These are phyloP conservation scores for Xylariaceae sp. DNA, from an alignment of 2,329 filamentous ascomycete species.

Conservation along the genomic window DNA sequence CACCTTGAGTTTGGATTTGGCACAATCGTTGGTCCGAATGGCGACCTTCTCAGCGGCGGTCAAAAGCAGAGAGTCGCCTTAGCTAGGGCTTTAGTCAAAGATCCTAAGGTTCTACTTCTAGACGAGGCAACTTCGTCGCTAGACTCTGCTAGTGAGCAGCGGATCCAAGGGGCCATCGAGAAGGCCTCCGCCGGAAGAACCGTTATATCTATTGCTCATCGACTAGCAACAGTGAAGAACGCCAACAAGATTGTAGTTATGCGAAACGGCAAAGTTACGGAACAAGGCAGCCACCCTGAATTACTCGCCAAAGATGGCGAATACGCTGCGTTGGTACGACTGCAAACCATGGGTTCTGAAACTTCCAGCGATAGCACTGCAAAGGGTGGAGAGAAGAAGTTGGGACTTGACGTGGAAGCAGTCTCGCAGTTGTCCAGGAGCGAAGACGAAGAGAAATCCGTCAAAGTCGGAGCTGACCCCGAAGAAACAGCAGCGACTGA, in stretches of 20 bases:
- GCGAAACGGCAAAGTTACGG: constrained; percentile 53
- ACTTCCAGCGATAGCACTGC: constrained; percentile 27
- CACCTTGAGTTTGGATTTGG: constrained; percentile 42
- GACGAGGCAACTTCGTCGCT: constrained; percentile 49
- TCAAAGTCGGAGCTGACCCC: constrained; percentile 5
- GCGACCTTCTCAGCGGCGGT: constrained; percentile 40
- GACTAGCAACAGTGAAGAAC: constrained; percentile 54
- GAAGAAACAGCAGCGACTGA: constrained; percentile 8
- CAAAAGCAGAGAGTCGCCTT: constrained; percentile 47
- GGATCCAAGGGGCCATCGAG: constrained; percentile 37
- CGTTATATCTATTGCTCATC: constrained; percentile 62
- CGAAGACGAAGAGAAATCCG: constrained; percentile 11
- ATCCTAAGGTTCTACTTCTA: constrained; percentile 42
- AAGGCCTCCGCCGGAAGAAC: constrained; percentile 41
- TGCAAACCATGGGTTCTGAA: constrained; percentile 31
- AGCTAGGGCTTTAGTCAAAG: constrained; percentile 41
- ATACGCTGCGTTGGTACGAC: constrained; percentile 27
- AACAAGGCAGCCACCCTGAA: constrained; percentile 58
- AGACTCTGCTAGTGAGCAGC: constrained; percentile 43
- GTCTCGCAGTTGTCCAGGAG: constrained; percentile 10
- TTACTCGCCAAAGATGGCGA: constrained; percentile 40
- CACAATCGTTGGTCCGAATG: constrained; percentile 38
- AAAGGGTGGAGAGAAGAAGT: constrained; percentile 17
- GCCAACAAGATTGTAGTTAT: constrained; percentile 65
- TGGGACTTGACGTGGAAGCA: constrained; percentile 36